Conservation (phyloP, 176 grass and related monocot genomes). For the Secale cereale region DNA sequence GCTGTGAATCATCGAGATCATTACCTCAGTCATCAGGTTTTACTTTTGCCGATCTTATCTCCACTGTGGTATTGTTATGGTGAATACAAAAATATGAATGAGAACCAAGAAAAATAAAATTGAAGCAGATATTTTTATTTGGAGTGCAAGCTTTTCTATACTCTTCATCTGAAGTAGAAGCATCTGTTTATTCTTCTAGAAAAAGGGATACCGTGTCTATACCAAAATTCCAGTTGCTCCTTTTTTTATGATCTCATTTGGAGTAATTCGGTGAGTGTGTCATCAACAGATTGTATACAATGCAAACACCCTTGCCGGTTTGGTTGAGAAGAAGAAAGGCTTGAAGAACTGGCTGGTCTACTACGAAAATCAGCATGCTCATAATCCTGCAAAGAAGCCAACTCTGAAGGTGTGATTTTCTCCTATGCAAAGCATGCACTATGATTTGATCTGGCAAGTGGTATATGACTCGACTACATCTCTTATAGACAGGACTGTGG, state of each 20-base stretch:
- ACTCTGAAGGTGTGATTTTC: conserved; percentile 64
- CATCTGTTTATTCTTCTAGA: conserved; percentile 5
- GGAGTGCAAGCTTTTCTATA: neutral
- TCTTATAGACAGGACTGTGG: conserved; percentile 85
- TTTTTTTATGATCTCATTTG: neutral
- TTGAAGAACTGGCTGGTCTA: conserved; percentile 95
- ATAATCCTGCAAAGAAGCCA: conserved; percentile 54
- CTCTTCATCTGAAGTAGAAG: conserved; percentile 7
- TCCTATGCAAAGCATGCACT: neutral
- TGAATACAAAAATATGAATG: neutral
- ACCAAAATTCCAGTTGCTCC: conserved; percentile 10
- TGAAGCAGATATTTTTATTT: neutral
- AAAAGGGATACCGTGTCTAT: neutral
- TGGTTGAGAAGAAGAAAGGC: conserved; percentile 69
- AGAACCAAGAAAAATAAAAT: neutral
- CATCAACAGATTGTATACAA: conserved; percentile 75
- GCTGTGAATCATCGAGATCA: conserved; percentile 93
- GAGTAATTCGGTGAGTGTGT: conserved; percentile 16
- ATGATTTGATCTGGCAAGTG: conserved; percentile 12
- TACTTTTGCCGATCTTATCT: conserved; percentile 19
- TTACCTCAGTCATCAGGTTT: conserved; percentile 90
- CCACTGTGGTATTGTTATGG: neutral
- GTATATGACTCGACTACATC: conserved; percentile 37
- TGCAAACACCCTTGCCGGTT: conserved; percentile 73
- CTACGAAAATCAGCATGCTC: conserved; percentile 67